These are phyloP conservation scores for Dactylellina leptospora DNA, from an alignment of 2,329 filamentous ascomycete genomes.

Conservation along the genomic window DNA sequence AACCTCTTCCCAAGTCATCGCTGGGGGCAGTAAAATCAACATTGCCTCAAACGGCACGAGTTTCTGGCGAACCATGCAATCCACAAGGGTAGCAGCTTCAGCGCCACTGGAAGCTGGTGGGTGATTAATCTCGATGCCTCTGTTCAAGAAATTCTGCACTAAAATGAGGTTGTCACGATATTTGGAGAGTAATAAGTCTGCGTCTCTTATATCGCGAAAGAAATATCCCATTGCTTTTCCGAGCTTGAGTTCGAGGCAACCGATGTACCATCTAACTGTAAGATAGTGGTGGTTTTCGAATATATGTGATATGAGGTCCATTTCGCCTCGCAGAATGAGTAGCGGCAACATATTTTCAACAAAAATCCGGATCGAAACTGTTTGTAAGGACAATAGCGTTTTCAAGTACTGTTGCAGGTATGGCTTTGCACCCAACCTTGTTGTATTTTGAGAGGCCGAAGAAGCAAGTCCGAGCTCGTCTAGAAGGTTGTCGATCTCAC, in stretches of 20 bases:
- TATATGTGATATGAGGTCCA: conserved; percentile 17
- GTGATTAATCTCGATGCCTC: neutral
- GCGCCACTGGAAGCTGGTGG: neutral
- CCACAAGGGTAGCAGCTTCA: conserved; percentile 6
- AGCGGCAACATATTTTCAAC: conserved; percentile 12
- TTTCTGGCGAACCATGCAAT: neutral
- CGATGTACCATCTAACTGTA: conserved; percentile 13
- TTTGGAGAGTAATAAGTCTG: neutral
- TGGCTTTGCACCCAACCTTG: no score
- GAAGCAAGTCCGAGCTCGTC: neutral
- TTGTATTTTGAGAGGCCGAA: neutral
- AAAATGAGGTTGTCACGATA: neutral
- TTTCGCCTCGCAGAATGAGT: conserved; percentile 13
- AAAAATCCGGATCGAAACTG: neutral
- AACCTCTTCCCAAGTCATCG: neutral
- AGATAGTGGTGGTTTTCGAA: neutral
- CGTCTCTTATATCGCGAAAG: neutral
- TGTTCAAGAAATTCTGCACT: neutral
- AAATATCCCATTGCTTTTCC: conserved; percentile 9
- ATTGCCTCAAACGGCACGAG: neutral
- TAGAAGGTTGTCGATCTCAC: neutral
- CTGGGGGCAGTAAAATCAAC: neutral
- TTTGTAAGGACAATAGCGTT: conserved; percentile 3
- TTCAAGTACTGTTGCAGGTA: neutral
- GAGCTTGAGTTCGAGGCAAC: neutral